Conservation (phyloP, 208 protist species). For the Herpetomonas tarakana region DNA sequence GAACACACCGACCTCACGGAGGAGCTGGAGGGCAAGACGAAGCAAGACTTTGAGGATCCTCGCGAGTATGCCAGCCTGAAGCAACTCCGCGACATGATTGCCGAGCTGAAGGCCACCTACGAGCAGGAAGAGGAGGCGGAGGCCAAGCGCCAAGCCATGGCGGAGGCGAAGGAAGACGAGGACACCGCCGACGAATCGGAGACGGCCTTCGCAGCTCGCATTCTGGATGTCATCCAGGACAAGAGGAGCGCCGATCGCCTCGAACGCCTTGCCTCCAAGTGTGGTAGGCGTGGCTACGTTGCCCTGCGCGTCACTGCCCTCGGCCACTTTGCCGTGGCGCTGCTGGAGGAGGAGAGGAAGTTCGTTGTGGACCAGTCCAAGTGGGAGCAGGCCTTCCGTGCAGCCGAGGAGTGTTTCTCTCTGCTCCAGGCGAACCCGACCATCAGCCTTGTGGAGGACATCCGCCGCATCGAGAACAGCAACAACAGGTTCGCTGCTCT, state of each 20-base stretch:
- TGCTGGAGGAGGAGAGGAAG: conserved; percentile 21
- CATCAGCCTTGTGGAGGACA: conserved; percentile 41
- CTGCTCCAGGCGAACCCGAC: conserved; percentile 34
- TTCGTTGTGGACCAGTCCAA: background rate
- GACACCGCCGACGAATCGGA: conserved; percentile 22
- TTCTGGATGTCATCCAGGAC: conserved; percentile 6
- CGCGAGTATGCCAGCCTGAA: conserved; percentile 55
- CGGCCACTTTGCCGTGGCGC: conserved; percentile 15
- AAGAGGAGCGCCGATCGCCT: conserved; percentile 19
- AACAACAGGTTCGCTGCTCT: conserved; percentile 35
- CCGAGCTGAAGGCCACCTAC: conserved; percentile 19
- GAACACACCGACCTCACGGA: conserved; percentile 49
- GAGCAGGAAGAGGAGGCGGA: conserved; percentile 40
- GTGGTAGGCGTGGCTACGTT: conserved; percentile 15
- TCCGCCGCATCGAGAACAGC: conserved; percentile 18
- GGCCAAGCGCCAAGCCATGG: conserved; percentile 21
- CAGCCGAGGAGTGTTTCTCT: conserved; percentile 17
- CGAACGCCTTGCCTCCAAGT: conserved; percentile 17
- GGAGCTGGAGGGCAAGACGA: conserved; percentile 33
- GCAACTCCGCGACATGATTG: conserved; percentile 35
- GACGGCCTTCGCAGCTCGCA: conserved; percentile 16
- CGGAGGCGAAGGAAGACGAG: conserved; percentile 28
- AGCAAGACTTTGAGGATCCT: conserved; percentile 40
- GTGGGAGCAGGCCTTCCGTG: conserved; percentile 3
- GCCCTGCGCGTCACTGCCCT: conserved; percentile 32